Percentiles rank a stretch among this genome's conserved stretches.
Evolutionary conservation across 2,329 filamentous ascomycete species (phyloP).

Genomic region (Fusarium pininemorale): DNA sequence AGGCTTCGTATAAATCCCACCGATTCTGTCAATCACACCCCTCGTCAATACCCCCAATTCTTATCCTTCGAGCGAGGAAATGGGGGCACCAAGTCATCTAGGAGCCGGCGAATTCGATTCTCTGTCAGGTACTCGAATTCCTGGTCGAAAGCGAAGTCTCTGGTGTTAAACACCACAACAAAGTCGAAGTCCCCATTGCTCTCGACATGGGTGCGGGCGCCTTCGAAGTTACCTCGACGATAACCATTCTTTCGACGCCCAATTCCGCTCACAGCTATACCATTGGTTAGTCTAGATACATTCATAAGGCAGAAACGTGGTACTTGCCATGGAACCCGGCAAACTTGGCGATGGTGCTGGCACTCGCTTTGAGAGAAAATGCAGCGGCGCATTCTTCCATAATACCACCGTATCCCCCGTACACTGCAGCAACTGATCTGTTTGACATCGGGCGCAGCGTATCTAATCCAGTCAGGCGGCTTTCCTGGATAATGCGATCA

Average conservation of each 20-base stretch:
- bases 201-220: slow-evolving; percentile 2
- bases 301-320: fast-evolving
- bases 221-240: slow-evolving; percentile 15
- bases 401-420: slow-evolving; percentile 27
- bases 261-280: slow-evolving; percentile 7
- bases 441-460: background rate
- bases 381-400: slow-evolving; percentile 31
- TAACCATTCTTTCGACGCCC: background rate
- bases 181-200: slow-evolving; percentile 11
- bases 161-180: slow-evolving; percentile 26
- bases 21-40: background rate
- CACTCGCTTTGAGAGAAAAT: slow-evolving; percentile 26
- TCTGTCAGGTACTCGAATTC: slow-evolving; percentile 14
- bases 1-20: background rate
- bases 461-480: slow-evolving; percentile 6
- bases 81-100: background rate
- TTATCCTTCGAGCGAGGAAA: background rate
- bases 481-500: slow-evolving; percentile 29
- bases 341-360: slow-evolving; percentile 22
- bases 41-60: background rate
- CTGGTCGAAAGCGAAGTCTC: slow-evolving; percentile 3
- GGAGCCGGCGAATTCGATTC: background rate
- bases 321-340: slow-evolving; percentile 12
- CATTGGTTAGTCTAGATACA: background rate
- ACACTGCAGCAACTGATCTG: background rate